Evolutionary conservation across 2,329 filamentous ascomycete species (phyloP).

Genomic region (Neurospora sp.): DNA sequence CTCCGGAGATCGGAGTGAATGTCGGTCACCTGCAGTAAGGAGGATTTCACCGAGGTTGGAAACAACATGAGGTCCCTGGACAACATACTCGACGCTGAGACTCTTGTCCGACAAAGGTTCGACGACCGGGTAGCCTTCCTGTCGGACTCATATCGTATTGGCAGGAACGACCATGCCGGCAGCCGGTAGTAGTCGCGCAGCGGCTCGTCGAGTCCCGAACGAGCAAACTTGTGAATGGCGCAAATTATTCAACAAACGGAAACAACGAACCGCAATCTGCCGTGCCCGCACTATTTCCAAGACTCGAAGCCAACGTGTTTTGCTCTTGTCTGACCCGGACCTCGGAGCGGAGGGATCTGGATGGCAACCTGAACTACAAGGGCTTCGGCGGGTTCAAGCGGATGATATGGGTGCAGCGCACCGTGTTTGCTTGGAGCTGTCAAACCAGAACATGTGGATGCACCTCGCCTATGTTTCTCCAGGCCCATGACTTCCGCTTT

Average conservation of each 20-base stretch:
- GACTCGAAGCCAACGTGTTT: not conserved
- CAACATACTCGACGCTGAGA: not conserved
- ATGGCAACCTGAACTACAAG: not conserved
- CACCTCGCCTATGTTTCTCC: not conserved
- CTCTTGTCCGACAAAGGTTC: not conserved
- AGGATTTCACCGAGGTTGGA: not conserved
- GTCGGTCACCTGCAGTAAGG: not conserved
- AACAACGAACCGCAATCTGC: not conserved
- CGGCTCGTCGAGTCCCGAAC: not conserved
- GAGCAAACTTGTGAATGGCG: not conserved
- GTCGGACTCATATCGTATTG: not conserved
- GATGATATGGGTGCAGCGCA: not conserved
- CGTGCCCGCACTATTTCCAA: not conserved
- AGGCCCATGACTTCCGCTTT: not conserved
- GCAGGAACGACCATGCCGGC: not conserved
- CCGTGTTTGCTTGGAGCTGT: not conserved
- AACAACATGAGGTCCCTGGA: not conserved
- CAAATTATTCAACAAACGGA: not conserved
- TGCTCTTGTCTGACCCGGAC: not conserved
- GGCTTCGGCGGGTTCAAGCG: not conserved
- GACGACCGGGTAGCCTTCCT: not conserved
- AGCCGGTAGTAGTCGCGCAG: not conserved
- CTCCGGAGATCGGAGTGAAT: not conserved
- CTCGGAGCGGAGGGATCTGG: not conserved
- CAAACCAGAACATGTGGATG: not conserved